Evolutionary conservation across 495 filamentous ascomycete species (phyloP), one percentile per base, ranked within the genome.

Genomic region (Penicillium egyptiacum): DNA sequence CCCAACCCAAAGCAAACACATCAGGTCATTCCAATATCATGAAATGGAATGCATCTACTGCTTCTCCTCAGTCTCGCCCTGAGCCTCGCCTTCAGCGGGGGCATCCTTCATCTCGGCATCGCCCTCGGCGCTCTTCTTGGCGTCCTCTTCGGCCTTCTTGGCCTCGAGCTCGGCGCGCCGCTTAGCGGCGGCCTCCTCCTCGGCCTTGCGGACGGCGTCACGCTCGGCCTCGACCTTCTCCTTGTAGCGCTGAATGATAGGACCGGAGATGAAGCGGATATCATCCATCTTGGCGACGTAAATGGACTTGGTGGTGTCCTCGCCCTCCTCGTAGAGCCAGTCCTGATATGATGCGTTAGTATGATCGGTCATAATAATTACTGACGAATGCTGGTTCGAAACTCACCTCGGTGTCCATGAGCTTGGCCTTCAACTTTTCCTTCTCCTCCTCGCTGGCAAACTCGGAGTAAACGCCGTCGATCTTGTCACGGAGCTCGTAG

Each of bases 251-350:
- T 96, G 92, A 48, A 91, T 86, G 73, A 98, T 89, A 58, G 94
- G 95, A 17, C 92, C 93, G 46, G 91, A 87, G 53, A 95, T 79
- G 63, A 90, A 86, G 65, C 90, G 89, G 73, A 99, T 91, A 71
- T 99, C 94, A 56, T 98, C 93, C 74, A 93, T 88, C 83, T 97
- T 98, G 67, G 89, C 81, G 48, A 92, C 81, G 75, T 99, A 99
- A 59, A 92, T 77, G 39, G 88, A 90, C 81, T 96, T 96, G 66
- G 90, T 92, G 67, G 92, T 83, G 70, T 98, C 94, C 56, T 97
- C 92, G 62, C 94, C 94, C 26, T 98, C 94, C 62, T 96, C 92
- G 76, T 98, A 98, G 52, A 99, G 85, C 94, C 94, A 99, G 63
- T 98, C 92, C 92, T 98, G 62, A 19, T 20, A 52, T 20, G 25